Conservation (phyloP, 1,284 basidiomycete genomes). For the Paramarasmius palmivorus region DNA sequence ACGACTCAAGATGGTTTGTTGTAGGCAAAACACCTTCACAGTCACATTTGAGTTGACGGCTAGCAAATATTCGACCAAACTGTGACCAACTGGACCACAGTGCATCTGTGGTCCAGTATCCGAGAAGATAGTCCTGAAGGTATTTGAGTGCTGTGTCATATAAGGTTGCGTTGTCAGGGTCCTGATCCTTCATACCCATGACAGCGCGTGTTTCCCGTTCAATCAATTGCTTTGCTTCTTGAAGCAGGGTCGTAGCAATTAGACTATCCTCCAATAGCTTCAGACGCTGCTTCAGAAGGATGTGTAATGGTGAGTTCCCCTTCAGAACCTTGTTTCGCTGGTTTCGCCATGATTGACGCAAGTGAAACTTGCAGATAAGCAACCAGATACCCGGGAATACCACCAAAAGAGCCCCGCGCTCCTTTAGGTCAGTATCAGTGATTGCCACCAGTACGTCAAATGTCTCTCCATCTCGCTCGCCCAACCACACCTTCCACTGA, state of each 20-base stretch:
- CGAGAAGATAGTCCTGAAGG: conserved; percentile 10
- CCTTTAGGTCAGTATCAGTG: conserved; percentile 25
- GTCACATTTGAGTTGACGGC: conserved; percentile 4
- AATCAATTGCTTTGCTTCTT: background rate
- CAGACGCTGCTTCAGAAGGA: background rate
- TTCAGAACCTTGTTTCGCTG: too few relatives aligned
- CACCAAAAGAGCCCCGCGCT: conserved; percentile 14
- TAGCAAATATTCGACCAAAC: conserved; percentile 7
- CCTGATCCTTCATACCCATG: too few relatives aligned
- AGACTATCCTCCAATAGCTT: background rate
- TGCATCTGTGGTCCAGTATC: background rate
- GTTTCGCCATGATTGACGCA: conserved; percentile 24
- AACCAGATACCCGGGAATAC: conserved; percentile 16
- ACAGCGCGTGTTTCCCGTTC: background rate
- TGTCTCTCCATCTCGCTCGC: background rate
- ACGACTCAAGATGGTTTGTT: conserved; percentile 41
- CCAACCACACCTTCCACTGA: conserved; percentile 14
- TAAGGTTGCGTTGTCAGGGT: background rate
- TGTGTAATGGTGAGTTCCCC: too few relatives aligned
- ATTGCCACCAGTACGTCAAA: conserved; percentile 22
- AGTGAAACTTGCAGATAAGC: conserved; percentile 24
- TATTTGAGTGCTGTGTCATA: background rate
- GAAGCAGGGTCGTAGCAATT: background rate
- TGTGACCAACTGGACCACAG: conserved; percentile 19
- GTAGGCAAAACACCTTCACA: conserved; percentile 33